Evolutionary conservation across 2,329 filamentous ascomycete genomes (phyloP), one percentile per base, ranked within the genome.

Genomic region (Cytospora schulzeri): DNA sequence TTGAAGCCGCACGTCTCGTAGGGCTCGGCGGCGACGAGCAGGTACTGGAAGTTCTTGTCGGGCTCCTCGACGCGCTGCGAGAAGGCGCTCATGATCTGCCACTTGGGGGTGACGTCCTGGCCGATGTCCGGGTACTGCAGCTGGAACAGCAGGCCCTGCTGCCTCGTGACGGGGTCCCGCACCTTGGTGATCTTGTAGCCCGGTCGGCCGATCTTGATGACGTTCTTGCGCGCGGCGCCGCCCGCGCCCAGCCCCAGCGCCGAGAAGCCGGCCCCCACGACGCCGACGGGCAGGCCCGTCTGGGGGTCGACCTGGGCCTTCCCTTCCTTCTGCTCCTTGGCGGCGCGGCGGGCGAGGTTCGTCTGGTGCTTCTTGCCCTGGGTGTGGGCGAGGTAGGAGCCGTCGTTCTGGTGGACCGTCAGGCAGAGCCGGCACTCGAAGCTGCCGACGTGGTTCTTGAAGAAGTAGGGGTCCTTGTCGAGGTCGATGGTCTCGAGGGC

Each of bases 381-480:
- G 4, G 95, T 99, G 80, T 99, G 95, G 1, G 95, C 95, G 70
- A 99, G 92, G 79, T 99, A 99, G 56, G 93, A 97, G 68, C 95
- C 95, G 81, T 99, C 95, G 77, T 99, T 99, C 75, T 99, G 95
- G 83, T 99, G 95, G 5, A 98, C 94, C 0, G 95, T 99, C 29
- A 99, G 83, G 75, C 95, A 99, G 50, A 99, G 90, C 33, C 95
- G 91, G 78, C 95, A 99, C 79, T 99, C 95, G 79, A 97, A 99
- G 74, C 91, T 95, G 74, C 95, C 95, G 72, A 98, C 92, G 79
- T 99, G 94, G 83, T 99, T 99, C 78, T 96, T 96, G 89, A 99
- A 99, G 83, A 98, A 97, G 86, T 98, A 99, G 0, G 95, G 95
- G 80, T 99, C 95, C 81, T 97, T 98, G 80, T 98, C 95, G 68